A percentile compares a stretch with the other conserved stretches of the same genome.
phyloP scores from a whole-genome alignment of 2,329 filamentous ascomycete genomes.

The Nannizziopsis arthrosporioides region DNA sequence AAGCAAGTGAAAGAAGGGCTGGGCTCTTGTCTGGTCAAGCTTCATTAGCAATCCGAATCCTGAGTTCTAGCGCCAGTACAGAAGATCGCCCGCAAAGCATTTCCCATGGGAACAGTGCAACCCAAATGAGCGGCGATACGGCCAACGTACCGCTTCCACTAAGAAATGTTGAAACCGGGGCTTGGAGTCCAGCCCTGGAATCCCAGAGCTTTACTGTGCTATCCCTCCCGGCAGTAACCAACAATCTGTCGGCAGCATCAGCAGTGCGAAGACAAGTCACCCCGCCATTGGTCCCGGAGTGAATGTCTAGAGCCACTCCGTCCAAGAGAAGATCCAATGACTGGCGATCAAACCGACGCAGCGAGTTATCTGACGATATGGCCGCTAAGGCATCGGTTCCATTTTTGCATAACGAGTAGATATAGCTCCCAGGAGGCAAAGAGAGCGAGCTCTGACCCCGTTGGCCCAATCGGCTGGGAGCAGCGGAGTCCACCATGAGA shows the following conservation, averaged over 20 bases:
- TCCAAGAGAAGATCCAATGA: conserved; percentile 23
- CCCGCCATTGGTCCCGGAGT: conserved; percentile 24
- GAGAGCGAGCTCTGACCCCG: conserved; percentile 25
- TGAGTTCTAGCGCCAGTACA: too few species aligned
- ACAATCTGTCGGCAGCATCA: conserved; percentile 15
- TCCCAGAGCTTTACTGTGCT: conserved; percentile 35
- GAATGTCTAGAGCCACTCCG: conserved; percentile 13
- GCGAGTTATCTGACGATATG: conserved; percentile 37
- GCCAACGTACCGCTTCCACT: conserved; percentile 23
- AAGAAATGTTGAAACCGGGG: conserved; percentile 25
- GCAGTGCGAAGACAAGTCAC: conserved; percentile 27
- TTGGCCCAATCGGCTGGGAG: conserved; percentile 10
- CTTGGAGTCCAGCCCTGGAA: conserved; percentile 23
- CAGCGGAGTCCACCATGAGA: conserved; percentile 8
- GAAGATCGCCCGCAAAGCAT: too few species aligned
- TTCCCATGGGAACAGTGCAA: too few species aligned
- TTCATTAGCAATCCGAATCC: too few species aligned
- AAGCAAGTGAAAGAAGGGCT: conserved; percentile 44
- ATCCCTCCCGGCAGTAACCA: conserved; percentile 25
- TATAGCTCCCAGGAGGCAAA: conserved; percentile 32
- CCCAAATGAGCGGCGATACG: not conserved
- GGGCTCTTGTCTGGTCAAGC: conserved; percentile 34
- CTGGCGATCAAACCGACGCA: conserved; percentile 31
- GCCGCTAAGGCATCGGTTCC: conserved; percentile 27
- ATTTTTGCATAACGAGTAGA: conserved; percentile 30